Evolutionary conservation across 2,329 filamentous ascomycete genomes (phyloP).

Genomic region (Neofusicoccum parvum): DNA sequence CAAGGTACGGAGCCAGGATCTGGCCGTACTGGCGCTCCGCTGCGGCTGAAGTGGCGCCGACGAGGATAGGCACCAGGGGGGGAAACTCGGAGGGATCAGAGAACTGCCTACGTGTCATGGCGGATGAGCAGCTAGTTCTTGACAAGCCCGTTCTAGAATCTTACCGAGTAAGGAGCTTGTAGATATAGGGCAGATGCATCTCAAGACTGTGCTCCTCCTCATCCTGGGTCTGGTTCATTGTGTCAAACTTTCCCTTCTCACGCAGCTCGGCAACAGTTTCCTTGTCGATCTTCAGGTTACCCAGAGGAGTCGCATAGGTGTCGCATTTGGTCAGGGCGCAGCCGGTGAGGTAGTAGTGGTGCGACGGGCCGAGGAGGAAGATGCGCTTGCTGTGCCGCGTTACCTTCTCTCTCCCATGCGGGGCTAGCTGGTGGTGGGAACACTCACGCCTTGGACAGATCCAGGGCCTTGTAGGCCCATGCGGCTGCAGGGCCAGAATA

Average conservation of each 20-base stretch:
- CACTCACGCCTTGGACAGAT: slow-evolving; percentile 71
- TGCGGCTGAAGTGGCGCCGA: slow-evolving; percentile 70
- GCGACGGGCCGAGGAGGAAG: slow-evolving; percentile 90
- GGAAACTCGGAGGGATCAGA: slow-evolving; percentile 61
- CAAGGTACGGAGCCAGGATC: slow-evolving; percentile 76
- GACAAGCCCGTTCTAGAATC: background rate
- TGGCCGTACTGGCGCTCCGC: slow-evolving; percentile 70
- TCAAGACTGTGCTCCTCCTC: slow-evolving; percentile 89
- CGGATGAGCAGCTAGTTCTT: background rate
- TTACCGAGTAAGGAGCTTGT: slow-evolving; percentile 67
- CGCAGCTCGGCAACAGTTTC: slow-evolving; percentile 56
- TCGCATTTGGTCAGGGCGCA: slow-evolving; percentile 75
- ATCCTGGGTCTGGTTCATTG: slow-evolving; percentile 69
- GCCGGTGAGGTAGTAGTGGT: slow-evolving; percentile 77
- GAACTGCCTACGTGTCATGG: slow-evolving; percentile 32
- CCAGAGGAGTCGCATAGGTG: slow-evolving; percentile 73
- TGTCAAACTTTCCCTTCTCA: slow-evolving; percentile 58
- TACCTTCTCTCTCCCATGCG: background rate
- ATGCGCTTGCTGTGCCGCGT: slow-evolving; percentile 69
- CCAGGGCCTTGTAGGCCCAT: slow-evolving; percentile 89
- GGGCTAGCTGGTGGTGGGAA: slow-evolving; percentile 8
- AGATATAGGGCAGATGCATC: slow-evolving; percentile 94
- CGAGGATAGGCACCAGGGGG: slow-evolving; percentile 78
- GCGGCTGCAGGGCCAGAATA: slow-evolving; percentile 92
- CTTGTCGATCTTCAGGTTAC: slow-evolving; percentile 67